Evolutionary conservation across 129 eudicot genomes (phyloP).

Genomic region (Flaveria brownii): DNA sequence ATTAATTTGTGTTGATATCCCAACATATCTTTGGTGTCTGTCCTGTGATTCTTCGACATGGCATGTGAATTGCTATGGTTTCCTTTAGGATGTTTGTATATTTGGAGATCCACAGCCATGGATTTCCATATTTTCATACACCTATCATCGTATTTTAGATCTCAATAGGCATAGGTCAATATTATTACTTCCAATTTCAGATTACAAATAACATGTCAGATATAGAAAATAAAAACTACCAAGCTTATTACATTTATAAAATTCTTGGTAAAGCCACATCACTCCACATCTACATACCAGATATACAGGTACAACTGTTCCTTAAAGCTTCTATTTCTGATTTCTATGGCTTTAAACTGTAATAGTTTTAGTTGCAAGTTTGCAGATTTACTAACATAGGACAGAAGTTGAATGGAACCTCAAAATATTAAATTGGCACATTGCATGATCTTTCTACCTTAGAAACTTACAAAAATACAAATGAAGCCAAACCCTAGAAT

Average conservation of each 20-base stretch:
- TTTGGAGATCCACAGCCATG: no score
- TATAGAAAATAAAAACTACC: background rate
- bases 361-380: background rate
- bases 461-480: background rate
- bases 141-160: background rate
- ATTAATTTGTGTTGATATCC: background rate
- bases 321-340: background rate
- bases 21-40: background rate
- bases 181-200: background rate
- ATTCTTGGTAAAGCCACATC: background rate
- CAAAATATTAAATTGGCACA: background rate
- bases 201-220: background rate
- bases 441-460: background rate
- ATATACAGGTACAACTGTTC: background rate
- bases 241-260: background rate
- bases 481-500: background rate
- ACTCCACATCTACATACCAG: background rate
- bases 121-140: background rate
- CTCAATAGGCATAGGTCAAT: background rate
- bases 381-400: background rate
- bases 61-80: background rate
- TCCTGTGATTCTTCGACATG: background rate
- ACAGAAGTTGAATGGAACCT: constrained; percentile 3
- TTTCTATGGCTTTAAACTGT: background rate
- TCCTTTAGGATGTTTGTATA: no score